Evolutionary conservation across 306 rosid species (phyloP), one percentile per base, ranked within the genome.

Genomic region (Datisca glomerata): DNA sequence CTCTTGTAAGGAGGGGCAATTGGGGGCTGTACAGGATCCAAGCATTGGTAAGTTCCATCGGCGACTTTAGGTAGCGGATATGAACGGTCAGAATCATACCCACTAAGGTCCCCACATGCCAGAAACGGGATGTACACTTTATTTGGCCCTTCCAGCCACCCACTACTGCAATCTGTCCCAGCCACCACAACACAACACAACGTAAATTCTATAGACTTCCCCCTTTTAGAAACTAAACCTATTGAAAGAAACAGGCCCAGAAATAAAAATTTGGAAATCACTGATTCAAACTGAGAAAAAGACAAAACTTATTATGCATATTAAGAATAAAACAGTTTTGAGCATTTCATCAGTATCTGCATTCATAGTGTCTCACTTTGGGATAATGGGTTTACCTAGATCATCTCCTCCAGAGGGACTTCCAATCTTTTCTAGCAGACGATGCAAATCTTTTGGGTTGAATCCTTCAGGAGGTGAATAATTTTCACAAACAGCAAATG

Each of bases 101-200:
- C 91, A 45, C 63, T 52, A 16, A 86, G 94, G 57, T 85, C 89
- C 53, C 96, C 96, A 7, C 96, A 85, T 32, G 93, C 89, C 57
- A 80, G 80, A 60, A 85, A 85, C 34, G 96, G 94, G 59, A 80
- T 91, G 68, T 91, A 89, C 66, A 83, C 86, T 81, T 77, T 80
- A 46, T 84, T 91, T 18, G 98, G 76, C 45, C 98, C 94, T 75
- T 84, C 98, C 56, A 91, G 66, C 91, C 94, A 91, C 43, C 92
- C 96, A 54, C 98, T 91, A 60, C 81, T 65, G 69, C 96, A 91
- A 78, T 89, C 93, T 83, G 80, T n/a, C n/a, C n/a, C n/a, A n/a
- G n/a, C n/a, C n/a, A n/a, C n/a, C n/a, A 60, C 60, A 63, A 19
- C 43, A 18, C 2, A 32, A 57, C 20, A 11, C 7, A 24, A 38